Evolutionary conservation across 495 filamentous ascomycete species (phyloP).

Genomic region (Aspergillus cavernicola): DNA sequence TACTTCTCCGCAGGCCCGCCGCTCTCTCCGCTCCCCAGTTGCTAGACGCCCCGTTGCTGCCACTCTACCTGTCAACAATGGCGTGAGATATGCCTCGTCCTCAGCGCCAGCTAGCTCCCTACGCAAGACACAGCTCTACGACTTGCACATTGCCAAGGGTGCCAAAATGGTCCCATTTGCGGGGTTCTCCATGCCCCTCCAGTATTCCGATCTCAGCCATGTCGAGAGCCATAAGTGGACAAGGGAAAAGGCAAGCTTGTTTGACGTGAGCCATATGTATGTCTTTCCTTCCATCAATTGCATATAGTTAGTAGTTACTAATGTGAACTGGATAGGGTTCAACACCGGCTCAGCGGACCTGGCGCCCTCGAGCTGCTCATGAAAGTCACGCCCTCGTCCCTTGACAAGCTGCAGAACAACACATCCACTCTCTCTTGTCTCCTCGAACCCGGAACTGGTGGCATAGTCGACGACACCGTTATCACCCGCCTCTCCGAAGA

Average conservation of each 20-base stretch:
- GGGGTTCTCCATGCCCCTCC: conserved; percentile 88
- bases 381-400: conserved; percentile 69
- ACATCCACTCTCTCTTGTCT: conserved; percentile 77
- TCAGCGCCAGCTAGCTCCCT: conserved; percentile 43
- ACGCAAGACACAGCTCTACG: conserved; percentile 74
- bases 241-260: conserved; percentile 78
- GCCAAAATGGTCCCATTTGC: conserved; percentile 98
- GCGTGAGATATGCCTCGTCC: conserved; percentile 58
- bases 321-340: conserved; percentile 46
- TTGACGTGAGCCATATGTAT: conserved; percentile 70
- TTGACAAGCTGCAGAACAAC: conserved; percentile 53
- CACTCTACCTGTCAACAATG: conserved; percentile 16
- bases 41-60: conserved; percentile 12
- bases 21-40: conserved; percentile 26
- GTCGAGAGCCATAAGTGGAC: conserved; percentile 84
- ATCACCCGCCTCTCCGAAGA: conserved; percentile 70
- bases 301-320: neutral
- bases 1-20: conserved; percentile 25
- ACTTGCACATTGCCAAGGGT: conserved; percentile 73
- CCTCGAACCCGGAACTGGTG: conserved; percentile 72
- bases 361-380: conserved; percentile 75
- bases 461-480: conserved; percentile 91
- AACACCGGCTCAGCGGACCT: conserved; percentile 70
- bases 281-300: conserved; percentile 12
- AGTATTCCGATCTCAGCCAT: conserved; percentile 73